phyloP scores from a whole-genome alignment of 2,329 filamentous ascomycete species.

The Thelonectria olida region DNA sequence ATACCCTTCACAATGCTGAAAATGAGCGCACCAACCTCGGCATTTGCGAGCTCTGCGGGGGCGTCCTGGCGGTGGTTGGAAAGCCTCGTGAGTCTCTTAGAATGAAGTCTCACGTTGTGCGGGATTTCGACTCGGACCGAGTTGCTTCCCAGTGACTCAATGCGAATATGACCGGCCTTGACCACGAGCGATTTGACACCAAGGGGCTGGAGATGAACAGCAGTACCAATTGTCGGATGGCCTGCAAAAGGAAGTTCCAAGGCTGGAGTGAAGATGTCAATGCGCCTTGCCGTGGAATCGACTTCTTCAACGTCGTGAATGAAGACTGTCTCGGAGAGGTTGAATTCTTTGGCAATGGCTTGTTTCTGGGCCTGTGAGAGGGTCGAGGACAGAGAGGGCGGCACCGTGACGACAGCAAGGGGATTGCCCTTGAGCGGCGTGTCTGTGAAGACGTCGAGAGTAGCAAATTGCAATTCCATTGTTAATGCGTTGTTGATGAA shows the following conservation, averaged over 20 bases:
- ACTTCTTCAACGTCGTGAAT: constrained; percentile 56
- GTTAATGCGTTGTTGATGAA: too few relatives aligned
- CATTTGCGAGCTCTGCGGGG: constrained; percentile 31
- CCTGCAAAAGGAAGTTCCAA: constrained; percentile 69
- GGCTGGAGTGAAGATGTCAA: constrained; percentile 66
- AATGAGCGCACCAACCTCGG: constrained; percentile 53
- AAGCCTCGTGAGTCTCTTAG: constrained; percentile 44
- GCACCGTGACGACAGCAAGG: constrained; percentile 65
- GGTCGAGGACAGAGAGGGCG: constrained; percentile 42
- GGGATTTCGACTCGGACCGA: constrained; percentile 69
- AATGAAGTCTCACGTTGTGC: constrained; percentile 71
- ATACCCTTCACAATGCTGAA: constrained; percentile 77
- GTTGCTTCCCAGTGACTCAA: constrained; percentile 48
- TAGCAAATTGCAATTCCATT: constrained; percentile 56
- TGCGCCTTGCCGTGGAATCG: constrained; percentile 43
- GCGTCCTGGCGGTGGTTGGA: neutral
- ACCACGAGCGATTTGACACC: constrained; percentile 55
- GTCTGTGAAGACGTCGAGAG: constrained; percentile 67
- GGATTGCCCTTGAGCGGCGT: constrained; percentile 64
- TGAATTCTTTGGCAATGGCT: constrained; percentile 68
- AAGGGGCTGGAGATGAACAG: constrained; percentile 54
- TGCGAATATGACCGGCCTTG: constrained; percentile 64
- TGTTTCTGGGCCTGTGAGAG: constrained; percentile 61
- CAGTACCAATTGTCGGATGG: constrained; percentile 67
- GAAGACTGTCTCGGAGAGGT: constrained; percentile 71